These are phyloP conservation scores for Exophiala calicioides DNA, from an alignment of 2,329 filamentous ascomycete species.

Conservation along the genomic window DNA sequence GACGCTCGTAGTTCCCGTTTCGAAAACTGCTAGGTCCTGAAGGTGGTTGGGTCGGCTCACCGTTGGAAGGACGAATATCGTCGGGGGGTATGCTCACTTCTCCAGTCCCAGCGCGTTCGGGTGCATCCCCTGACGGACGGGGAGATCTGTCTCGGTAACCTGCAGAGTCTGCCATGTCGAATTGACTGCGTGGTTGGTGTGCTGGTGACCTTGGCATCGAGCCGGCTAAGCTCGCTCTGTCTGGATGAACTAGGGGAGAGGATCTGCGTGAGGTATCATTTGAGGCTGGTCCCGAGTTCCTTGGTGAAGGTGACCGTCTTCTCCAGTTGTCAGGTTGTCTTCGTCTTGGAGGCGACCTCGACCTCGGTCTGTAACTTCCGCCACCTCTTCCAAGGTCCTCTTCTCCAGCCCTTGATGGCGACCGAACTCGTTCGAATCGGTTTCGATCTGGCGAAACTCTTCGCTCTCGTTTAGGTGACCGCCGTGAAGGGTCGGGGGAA, in stretches of 20 bases:
- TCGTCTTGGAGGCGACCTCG: conserved; percentile 53
- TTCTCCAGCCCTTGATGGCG: conserved; percentile 36
- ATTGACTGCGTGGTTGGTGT: conserved; percentile 22
- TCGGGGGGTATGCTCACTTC: conserved; percentile 20
- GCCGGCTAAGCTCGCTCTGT: conserved; percentile 47
- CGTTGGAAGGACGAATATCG: conserved; percentile 30
- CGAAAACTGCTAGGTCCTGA: conserved; percentile 28
- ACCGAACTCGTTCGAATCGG: conserved; percentile 34
- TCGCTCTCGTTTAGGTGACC: conserved; percentile 40
- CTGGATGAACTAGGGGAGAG: conserved; percentile 60
- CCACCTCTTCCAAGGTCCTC: conserved; percentile 30
- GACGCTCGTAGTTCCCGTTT: conserved; percentile 30
- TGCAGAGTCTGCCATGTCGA: conserved; percentile 26
- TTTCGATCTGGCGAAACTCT: conserved; percentile 34
- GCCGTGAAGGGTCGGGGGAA: conserved; percentile 36
- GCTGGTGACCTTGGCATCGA: conserved; percentile 32
- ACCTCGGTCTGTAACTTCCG: conserved; percentile 46
- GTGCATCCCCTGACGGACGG: conserved; percentile 15
- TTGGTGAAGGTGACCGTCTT: conserved; percentile 56
- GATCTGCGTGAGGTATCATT: conserved; percentile 61
- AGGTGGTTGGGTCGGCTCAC: conserved; percentile 24
- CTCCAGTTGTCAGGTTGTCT: conserved; percentile 54
- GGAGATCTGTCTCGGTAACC: conserved; percentile 24
- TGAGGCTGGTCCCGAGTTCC: conserved; percentile 56
- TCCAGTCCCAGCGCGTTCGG: neutral